A percentile compares a stretch with the other conserved stretches of the same genome.
These are phyloP conservation scores for Beauveria sp. DNA, from an alignment of 2,329 filamentous ascomycete genomes.

Conservation along the genomic window DNA sequence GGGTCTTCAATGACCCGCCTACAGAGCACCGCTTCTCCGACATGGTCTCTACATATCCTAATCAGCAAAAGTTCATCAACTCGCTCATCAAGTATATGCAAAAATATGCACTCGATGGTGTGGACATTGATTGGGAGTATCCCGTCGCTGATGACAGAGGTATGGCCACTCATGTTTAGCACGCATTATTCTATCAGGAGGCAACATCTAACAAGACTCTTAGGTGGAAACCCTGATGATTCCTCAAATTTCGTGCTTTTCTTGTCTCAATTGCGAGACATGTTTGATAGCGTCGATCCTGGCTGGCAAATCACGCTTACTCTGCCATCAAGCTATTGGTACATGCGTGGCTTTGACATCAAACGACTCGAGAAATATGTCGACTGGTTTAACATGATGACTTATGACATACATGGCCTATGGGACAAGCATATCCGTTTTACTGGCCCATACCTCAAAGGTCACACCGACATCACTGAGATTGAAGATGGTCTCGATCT, in stretches of 20 bases:
- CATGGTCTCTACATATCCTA: not conserved
- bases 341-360: conserved; percentile 21
- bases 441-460: conserved; percentile 21
- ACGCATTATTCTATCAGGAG: not conserved
- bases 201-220: not conserved
- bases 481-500: conserved; percentile 30
- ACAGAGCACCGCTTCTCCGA: conserved; percentile 16
- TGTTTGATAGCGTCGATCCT: not conserved
- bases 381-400: conserved; percentile 38
- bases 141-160: conserved; percentile 11
- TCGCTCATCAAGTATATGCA: conserved; percentile 15
- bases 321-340: conserved; percentile 22
- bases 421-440: conserved; percentile 24
- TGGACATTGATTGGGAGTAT: conserved; percentile 26
- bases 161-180: not conserved
- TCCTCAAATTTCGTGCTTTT: not conserved
- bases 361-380: conserved; percentile 17
- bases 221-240: not conserved
- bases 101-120: conserved; percentile 21
- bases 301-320: conserved; percentile 7
- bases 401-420: conserved; percentile 34
- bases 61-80: not conserved
- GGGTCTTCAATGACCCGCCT: conserved; percentile 30
- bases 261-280: not conserved
- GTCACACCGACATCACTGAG: conserved; percentile 33